phyloP scores from a whole-genome alignment of 2,329 filamentous ascomycete species.

The Graphiopsis chlorocephala region DNA sequence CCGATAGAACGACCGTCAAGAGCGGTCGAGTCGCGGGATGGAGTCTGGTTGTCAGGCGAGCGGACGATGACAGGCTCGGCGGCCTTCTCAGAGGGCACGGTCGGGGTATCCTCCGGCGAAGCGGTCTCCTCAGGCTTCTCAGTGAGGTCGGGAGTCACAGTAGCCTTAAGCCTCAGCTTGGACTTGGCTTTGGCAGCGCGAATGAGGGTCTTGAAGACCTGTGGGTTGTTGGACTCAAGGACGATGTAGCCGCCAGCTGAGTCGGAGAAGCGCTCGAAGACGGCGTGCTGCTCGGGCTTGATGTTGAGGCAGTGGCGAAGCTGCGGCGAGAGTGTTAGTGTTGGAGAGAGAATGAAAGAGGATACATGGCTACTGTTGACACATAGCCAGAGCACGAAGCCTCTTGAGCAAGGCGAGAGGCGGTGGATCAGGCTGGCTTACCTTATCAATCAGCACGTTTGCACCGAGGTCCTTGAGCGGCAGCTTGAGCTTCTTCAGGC shows the following conservation, averaged over 20 bases:
- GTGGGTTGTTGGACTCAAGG: conserved; percentile 71
- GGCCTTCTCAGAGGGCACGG: conserved; percentile 17
- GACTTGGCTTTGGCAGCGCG: conserved; percentile 96
- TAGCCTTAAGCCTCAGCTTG: conserved; percentile 77
- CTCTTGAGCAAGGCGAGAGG: not conserved
- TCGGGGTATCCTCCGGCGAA: conserved; percentile 9
- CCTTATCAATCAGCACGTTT: conserved; percentile 74
- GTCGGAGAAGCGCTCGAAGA: conserved; percentile 93
- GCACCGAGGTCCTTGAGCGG: conserved; percentile 80
- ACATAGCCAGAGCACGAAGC: not conserved
- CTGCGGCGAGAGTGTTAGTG: conserved; percentile 45
- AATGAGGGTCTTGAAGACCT: conserved; percentile 95
- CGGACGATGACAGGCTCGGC: conserved; percentile 23
- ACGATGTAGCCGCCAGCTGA: conserved; percentile 77
- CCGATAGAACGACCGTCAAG: conserved; percentile 25
- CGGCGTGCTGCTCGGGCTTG: conserved; percentile 57
- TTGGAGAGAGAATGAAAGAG: not conserved
- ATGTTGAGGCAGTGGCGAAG: conserved; percentile 68
- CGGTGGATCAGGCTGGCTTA: conserved; percentile 49
- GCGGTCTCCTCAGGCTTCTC: conserved; percentile 18
- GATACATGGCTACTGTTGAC: not conserved
- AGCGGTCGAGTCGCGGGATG: conserved; percentile 26
- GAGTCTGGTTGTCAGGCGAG: conserved; percentile 23
- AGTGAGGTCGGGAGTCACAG: conserved; percentile 28
- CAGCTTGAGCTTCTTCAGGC: conserved; percentile 81